Evolutionary conservation across 2,329 filamentous ascomycete genomes (phyloP), one percentile per base, ranked within the genome.

Genomic region (Penicillium concentricum): DNA sequence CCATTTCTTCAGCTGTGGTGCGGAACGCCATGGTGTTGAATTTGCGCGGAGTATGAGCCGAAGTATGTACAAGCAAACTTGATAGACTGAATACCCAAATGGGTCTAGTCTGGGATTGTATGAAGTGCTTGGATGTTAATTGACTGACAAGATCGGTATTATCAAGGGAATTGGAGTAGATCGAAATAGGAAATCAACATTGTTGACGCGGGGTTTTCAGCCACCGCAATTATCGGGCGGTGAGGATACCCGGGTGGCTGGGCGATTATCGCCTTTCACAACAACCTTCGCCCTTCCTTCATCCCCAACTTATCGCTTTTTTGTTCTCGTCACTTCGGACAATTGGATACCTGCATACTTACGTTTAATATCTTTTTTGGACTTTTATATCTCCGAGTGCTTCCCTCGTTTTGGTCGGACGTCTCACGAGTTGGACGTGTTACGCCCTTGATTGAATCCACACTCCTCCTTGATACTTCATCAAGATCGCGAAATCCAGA

Each of bases 1-100:
- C 79, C 66, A 84, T 78, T 62, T 81, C 76, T 56, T 81, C 79
- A 39, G 76, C 76, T 34, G 75, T 70, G 52, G 62, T 74, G 58
- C 68, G 72, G 22, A 65, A 55, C 45, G 70, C 61, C 73, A 76
- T 76, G 43, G 75, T 76, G 39, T 38, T 54, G 51, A 24, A 35
- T 22, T 18, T 28, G 28, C 28, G 6, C 24, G 8, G 28, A 24
- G 41, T n/a, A 35, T 10, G 9, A 13, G 39, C 37, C 16, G 9
- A 18, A 24, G 35, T 49, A 22, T 50, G 51, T 49, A 54, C 20
- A 50, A 39, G 20, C n/a, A 38, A 30, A 20, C 16, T 41, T 28
- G 22, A 20, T 16, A 18, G 8, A 34, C 20, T 22, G 16, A n/a
- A 22, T 16, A 13, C 49, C 9, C 13, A 5, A 24, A 22, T 26